A percentile compares a stretch with the other conserved stretches of the same genome.
phyloP scores from a whole-genome alignment of 2,329 filamentous ascomycete species.

The Aspergillus melleus region DNA sequence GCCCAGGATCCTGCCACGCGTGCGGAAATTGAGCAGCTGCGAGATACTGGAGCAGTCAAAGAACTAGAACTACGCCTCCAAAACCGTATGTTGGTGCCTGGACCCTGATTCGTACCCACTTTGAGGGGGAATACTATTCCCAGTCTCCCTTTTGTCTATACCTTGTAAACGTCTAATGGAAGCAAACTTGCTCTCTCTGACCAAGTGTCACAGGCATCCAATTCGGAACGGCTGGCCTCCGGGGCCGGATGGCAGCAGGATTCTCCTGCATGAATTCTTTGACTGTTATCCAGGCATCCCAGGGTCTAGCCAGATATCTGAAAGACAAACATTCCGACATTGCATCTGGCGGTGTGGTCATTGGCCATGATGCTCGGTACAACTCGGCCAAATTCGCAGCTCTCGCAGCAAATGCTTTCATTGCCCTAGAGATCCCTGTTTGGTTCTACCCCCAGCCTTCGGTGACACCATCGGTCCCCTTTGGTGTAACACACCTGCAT shows the following conservation, averaged over 20 bases:
- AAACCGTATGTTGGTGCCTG: constrained; percentile 40
- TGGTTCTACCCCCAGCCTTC: constrained; percentile 58
- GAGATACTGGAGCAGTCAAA: constrained; percentile 44
- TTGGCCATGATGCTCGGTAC: constrained; percentile 64
- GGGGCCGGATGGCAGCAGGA: constrained; percentile 65
- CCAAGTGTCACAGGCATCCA: constrained; percentile 48
- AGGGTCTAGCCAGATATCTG: constrained; percentile 64
- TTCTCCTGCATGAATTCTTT: constrained; percentile 62
- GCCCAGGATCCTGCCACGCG: constrained; percentile 52
- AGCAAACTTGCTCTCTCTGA: constrained; percentile 7
- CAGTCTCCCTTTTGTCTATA: not conserved
- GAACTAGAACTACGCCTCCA: constrained; percentile 56
- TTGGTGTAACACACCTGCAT: constrained; percentile 54
- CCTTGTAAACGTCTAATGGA: constrained; percentile 7
- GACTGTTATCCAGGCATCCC: constrained; percentile 63
- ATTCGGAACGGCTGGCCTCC: constrained; percentile 63
- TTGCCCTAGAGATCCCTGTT: constrained; percentile 58
- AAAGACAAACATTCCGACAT: constrained; percentile 45
- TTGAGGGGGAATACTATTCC: not conserved
- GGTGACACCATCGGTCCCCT: constrained; percentile 64
- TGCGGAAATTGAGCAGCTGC: constrained; percentile 55
- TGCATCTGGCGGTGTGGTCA: constrained; percentile 53
- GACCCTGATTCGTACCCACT: not conserved
- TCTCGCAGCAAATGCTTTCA: constrained; percentile 61
- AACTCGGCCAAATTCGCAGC: constrained; percentile 63